These are phyloP conservation scores for Hypericum androsaemum DNA, from an alignment of 345 rosid genomes.

Conservation along the genomic window DNA sequence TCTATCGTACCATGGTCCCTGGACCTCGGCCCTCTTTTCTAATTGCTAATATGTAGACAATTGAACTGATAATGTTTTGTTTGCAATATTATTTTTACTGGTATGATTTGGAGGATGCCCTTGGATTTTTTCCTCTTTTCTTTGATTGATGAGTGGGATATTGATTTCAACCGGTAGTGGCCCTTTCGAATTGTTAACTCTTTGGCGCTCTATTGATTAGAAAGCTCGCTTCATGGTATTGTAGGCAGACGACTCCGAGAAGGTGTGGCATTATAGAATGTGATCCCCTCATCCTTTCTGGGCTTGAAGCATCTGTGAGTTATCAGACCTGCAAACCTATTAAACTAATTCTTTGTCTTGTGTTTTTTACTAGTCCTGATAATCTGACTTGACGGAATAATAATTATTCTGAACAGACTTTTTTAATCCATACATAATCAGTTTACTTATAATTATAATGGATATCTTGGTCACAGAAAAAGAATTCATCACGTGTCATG, in stretches of 20 bases:
- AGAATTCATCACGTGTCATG: too few relatives aligned
- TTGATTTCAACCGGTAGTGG: too few relatives aligned
- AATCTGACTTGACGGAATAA: too few relatives aligned
- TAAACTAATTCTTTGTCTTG: background rate
- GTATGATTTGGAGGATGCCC: conserved; percentile 1
- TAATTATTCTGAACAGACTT: too few relatives aligned
- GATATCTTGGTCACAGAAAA: too few relatives aligned
- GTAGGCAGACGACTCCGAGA: conserved; percentile 54
- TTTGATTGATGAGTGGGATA: too few relatives aligned
- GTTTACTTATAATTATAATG: too few relatives aligned
- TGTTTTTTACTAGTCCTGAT: background rate
- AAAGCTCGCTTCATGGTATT: conserved; percentile 13
- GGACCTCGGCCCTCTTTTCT: too few relatives aligned
- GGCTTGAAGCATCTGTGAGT: conserved; percentile 83
- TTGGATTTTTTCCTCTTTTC: conserved; percentile 1
- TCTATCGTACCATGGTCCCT: too few relatives aligned
- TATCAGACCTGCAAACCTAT: conserved; percentile 3
- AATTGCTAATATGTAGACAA: too few relatives aligned
- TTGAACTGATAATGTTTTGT: background rate
- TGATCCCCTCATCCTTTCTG: conserved; percentile 60
- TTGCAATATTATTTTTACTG: conserved; percentile 4
- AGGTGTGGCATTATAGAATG: conserved; percentile 84
- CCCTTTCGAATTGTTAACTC: background rate
- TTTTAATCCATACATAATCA: too few relatives aligned
- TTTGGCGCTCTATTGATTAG: background rate